Conservation (phyloP, 2,329 filamentous ascomycete genomes). For the Botrytis squamosa region DNA sequence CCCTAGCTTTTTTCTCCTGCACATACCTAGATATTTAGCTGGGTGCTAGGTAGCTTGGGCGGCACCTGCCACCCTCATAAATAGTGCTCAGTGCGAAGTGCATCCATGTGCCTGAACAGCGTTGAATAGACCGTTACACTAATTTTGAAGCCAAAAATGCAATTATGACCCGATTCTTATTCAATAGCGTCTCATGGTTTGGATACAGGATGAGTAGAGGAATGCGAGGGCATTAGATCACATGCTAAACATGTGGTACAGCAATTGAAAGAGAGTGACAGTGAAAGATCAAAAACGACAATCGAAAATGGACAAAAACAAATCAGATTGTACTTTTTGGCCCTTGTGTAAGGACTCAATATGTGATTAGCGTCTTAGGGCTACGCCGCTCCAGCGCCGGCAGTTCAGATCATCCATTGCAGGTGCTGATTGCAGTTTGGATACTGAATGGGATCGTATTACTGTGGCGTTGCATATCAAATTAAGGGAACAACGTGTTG, state of each 20-base stretch:
- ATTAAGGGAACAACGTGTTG: not conserved
- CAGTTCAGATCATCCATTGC: not conserved
- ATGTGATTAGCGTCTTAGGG: not conserved
- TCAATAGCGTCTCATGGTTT: not conserved
- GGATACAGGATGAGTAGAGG: not conserved
- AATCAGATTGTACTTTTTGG: not conserved
- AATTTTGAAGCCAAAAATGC: not conserved
- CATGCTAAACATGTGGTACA: not conserved
- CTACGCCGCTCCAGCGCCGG: not conserved
- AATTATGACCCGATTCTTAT: not conserved
- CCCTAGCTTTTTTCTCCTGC: not conserved
- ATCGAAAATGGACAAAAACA: not conserved
- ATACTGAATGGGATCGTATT: not conserved
- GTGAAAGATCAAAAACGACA: not conserved
- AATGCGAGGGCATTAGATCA: not conserved
- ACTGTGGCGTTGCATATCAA: not conserved
- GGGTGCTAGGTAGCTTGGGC: not conserved
- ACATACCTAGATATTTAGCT: not conserved
- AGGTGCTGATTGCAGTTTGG: not conserved
- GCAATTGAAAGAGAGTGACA: not conserved
- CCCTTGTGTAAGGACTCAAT: not conserved
- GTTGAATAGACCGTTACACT: constrained; percentile 8
- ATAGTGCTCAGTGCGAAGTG: not conserved
- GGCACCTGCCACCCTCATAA: not conserved
- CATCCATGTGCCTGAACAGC: not conserved